Evolutionary conservation across 2,329 filamentous ascomycete genomes (phyloP).

Genomic region (Arthroderma sp.): DNA sequence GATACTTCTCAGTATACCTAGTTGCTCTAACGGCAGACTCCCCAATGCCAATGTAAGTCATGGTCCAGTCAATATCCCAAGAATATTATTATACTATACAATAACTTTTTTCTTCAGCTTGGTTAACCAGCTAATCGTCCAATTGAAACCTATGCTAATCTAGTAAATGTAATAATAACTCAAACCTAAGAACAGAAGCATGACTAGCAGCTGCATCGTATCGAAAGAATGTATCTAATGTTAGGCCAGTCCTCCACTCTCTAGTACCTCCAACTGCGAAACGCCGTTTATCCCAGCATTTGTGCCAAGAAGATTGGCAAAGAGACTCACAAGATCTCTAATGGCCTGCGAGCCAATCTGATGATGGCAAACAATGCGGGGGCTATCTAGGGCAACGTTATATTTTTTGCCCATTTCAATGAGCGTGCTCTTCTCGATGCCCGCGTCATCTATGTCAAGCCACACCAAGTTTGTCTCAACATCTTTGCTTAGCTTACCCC

Average conservation of each 20-base stretch:
- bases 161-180: not conserved
- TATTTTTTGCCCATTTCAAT: not conserved
- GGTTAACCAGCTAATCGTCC: too few species aligned
- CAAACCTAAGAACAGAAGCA: not conserved
- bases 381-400: not conserved
- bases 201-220: not conserved
- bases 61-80: too few species aligned
- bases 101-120: too few species aligned
- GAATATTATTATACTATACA: too few species aligned
- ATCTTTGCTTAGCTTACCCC: not conserved
- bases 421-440: not conserved
- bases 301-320: not conserved
- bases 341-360: not conserved
- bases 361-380: not conserved
- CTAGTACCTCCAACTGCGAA: not conserved
- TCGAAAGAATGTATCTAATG: not conserved
- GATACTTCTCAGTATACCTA: too few species aligned
- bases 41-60: too few species aligned
- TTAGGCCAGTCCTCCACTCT: not conserved
- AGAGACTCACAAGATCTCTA: not conserved
- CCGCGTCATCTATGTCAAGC: not conserved
- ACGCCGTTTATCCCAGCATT: not conserved
- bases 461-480: slow-evolving; percentile 3
- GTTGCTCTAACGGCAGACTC: too few species aligned
- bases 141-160: too few species aligned